These are phyloP conservation scores for Monosporascus cannonballus DNA, from an alignment of 2,329 filamentous ascomycete genomes.

Conservation along the genomic window DNA sequence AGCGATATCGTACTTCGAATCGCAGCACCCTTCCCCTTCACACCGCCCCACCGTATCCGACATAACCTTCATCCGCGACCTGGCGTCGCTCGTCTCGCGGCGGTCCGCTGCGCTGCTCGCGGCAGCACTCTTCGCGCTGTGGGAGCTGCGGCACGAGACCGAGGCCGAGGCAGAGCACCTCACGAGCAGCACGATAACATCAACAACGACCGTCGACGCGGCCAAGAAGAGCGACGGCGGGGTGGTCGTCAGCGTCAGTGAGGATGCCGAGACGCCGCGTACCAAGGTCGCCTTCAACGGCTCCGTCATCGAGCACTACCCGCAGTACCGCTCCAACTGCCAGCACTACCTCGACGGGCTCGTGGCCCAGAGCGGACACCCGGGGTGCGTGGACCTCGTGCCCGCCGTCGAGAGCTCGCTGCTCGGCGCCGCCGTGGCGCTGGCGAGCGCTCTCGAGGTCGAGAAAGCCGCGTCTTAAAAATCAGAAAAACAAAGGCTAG, in stretches of 20 bases:
- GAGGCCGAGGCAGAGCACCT: slow-evolving; percentile 33
- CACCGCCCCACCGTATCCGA: slow-evolving; percentile 34
- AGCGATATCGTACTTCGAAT: slow-evolving; percentile 42
- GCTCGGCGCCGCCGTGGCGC: slow-evolving; percentile 67
- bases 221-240: slow-evolving; percentile 21
- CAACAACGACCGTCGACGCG: slow-evolving; percentile 9
- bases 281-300: slow-evolving; percentile 73
- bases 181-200: slow-evolving; percentile 7
- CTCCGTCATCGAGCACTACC: slow-evolving; percentile 74
- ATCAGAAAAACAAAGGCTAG: no score
- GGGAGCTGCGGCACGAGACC: slow-evolving; percentile 47
- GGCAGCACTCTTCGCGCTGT: slow-evolving; percentile 52
- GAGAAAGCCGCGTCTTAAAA: slow-evolving; percentile 1
- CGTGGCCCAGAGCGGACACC: slow-evolving; percentile 34
- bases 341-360: slow-evolving; percentile 60
- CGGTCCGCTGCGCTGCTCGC: slow-evolving; percentile 56
- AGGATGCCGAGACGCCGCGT: slow-evolving; percentile 37
- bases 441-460: slow-evolving; percentile 36
- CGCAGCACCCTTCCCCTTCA: slow-evolving; percentile 39
- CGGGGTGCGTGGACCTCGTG: slow-evolving; percentile 51
- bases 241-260: slow-evolving; percentile 25
- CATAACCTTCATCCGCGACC: slow-evolving; percentile 42
- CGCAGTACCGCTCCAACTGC: slow-evolving; percentile 55
- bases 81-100: slow-evolving; percentile 49
- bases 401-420: slow-evolving; percentile 69